Percentiles rank a stretch among this genome's conserved stretches.
Evolutionary conservation across 345 rosid species (phyloP).

Genomic region (Pseudoturritis turrita): DNA sequence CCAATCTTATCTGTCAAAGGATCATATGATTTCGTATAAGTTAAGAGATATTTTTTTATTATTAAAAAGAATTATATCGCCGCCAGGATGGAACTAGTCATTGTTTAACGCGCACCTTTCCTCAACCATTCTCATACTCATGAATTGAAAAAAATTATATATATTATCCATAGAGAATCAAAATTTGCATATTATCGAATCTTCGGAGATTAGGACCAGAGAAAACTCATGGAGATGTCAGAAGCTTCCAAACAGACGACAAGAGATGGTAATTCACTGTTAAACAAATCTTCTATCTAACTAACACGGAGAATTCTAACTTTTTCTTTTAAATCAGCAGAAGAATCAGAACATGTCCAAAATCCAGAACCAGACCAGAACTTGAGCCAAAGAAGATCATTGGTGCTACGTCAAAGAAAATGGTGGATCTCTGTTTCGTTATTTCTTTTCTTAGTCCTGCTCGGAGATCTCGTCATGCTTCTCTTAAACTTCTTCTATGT

Average conservation of each 20-base stretch:
- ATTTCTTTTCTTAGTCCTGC: conserved; percentile 11
- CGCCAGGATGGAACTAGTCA: background rate
- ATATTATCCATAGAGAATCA: background rate
- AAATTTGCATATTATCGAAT: background rate
- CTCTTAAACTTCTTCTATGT: conserved; percentile 17
- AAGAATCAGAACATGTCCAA: conserved; percentile 10
- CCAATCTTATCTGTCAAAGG: background rate
- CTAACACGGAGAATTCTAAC: background rate
- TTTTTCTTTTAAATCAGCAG: background rate
- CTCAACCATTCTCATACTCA: background rate
- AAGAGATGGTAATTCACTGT: conserved; percentile 6
- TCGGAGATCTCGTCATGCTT: conserved; percentile 23
- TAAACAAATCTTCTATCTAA: background rate
- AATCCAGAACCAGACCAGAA: conserved; percentile 23
- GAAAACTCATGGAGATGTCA: conserved; percentile 1
- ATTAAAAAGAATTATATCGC: background rate
- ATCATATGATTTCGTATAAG: background rate
- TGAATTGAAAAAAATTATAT: background rate
- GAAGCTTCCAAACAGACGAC: conserved; percentile 14
- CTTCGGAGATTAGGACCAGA: background rate
- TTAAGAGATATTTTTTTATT: background rate
- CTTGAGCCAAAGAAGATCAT: conserved; percentile 11
- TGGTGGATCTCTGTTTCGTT: conserved; percentile 21
- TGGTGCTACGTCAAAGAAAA: conserved; percentile 3
- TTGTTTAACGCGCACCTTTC: background rate